Base-by-base conservation (phyloP, 2,329 filamentous ascomycete genomes). In the Microcyclosporella mali region DNA sequence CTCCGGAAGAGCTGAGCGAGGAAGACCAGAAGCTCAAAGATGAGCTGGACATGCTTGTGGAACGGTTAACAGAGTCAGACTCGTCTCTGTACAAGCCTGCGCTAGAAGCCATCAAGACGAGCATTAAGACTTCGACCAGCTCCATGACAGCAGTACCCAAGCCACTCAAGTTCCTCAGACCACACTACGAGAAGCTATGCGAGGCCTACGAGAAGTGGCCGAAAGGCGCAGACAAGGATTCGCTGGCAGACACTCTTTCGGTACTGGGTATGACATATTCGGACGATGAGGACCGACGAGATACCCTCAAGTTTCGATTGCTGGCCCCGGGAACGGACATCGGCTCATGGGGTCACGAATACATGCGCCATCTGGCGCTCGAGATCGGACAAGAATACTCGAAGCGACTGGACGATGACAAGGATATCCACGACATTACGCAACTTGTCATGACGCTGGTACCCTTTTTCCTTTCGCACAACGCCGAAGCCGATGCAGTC, bases 71-170 rank as follows among this genome's bases (percentile, higher is more conserved):
- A 67, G 92, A 97, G 72, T 77, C 84, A 54, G 85, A 97, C 70
- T 76, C 78, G 54, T 82, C 81, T 46, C 84, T 97, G 56, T 95
- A 97, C 74, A 90, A 89, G 66, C 80, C 89, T 46, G 85, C 92
- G 41, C 75, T 98, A 56, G 89, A 97, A 68, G 85, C 88, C 56
- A 95, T 98, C 81, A 97, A 95, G 74, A 88, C 83, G 61, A 94
- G 88, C 64, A 98, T 98, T 75, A 97, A 95, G 75, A 98, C 92
- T 43, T 95, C 92, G 47, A 98, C 92, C 55, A 97, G 89, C 46
- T 98, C 94, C 34, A 98, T 98, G 92, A 98, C 92, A 37, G 92
- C 92, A 47, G 92, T 98, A 50, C 92, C 94, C 17, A 98, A 98
- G 71, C 92, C 92, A 27, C 78, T 98, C 59, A 98, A 98, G 70